These are phyloP conservation scores for Crithidia brevicula DNA, from an alignment of 208 protist genomes.

Conservation along the genomic window DNA sequence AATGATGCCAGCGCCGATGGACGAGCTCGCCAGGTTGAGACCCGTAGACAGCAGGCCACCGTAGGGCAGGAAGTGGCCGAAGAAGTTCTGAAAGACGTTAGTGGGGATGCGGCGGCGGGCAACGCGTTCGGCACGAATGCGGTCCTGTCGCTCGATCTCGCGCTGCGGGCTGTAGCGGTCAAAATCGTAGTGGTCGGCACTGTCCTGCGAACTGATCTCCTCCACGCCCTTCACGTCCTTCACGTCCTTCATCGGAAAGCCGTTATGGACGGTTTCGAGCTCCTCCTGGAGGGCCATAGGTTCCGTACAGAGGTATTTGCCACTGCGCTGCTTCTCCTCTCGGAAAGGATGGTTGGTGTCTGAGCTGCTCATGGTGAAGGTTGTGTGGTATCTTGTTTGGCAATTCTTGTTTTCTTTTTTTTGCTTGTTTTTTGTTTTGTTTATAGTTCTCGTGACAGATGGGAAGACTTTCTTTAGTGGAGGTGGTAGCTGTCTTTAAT, in stretches of 20 bases:
- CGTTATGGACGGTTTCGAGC: background rate
- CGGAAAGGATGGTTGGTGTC: background rate
- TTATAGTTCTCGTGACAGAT: background rate
- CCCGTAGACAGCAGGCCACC: slow-evolving; percentile 53
- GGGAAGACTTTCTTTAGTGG: background rate
- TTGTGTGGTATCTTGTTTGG: background rate
- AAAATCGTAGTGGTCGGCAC: slow-evolving; percentile 17
- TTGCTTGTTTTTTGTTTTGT: too few relatives aligned
- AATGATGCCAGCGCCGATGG: slow-evolving; percentile 68
- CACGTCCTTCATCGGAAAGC: background rate
- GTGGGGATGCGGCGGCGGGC: slow-evolving; percentile 27
- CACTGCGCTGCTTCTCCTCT: background rate
- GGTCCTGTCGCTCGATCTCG: slow-evolving; percentile 13
- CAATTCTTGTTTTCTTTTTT: background rate
- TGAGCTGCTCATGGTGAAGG: background rate
- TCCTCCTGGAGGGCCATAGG: background rate
- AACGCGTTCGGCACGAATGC: slow-evolving; percentile 33
- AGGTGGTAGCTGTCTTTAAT: background rate
- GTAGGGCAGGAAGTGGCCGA: slow-evolving; percentile 52
- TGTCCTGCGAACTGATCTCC: slow-evolving; percentile 8
- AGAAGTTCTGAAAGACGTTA: slow-evolving; percentile 35
- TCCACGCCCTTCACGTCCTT: background rate
- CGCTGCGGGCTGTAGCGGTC: slow-evolving; percentile 9
- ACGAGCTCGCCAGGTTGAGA: slow-evolving; percentile 56
- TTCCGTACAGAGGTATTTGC: background rate